Evolutionary conservation across 495 filamentous ascomycete species (phyloP), one percentile per base, ranked within the genome.

Genomic region (Tuber melanosporum): DNA sequence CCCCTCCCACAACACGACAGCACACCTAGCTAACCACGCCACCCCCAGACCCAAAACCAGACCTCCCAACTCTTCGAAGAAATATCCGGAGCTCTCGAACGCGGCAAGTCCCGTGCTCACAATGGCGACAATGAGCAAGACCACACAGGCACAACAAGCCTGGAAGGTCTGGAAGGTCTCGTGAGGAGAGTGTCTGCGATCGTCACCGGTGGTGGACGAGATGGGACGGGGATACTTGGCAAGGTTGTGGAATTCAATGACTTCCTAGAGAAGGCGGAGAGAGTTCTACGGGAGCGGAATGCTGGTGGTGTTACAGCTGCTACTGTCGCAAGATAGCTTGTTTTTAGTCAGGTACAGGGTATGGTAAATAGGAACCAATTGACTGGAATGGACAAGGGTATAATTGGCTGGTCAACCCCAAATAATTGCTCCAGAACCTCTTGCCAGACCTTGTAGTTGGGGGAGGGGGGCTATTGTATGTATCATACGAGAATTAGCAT

Each of bases 191-290:
- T 83, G 43, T 75, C 74, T 12, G 26, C 36, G 7, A 69, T 73
- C 15, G 81, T 83, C 32, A 83, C 81, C 22, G 81, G 81, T 8
- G 78, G 81, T 19, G 77, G 72, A 36, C 52, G 73, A 1, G 74
- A 75, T 43, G 81, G 81, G 46, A 76, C 76, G 41, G 81, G 81
- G 39, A 45, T 81, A 3, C 71, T 83, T 39, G 78, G 75, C 17
- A 78, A 71, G 22, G 78, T 81, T 22, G 66, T 78, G n/a, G 81
- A 80, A 45, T 83, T 83, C 36, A 83, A 83, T 62, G 73, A 44
- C 41, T 80, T 78, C 71, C 70, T 83, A 22, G 81, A 83, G 72
- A 76, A 74, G 22, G 73, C 77, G 3, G 81, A 83, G 70, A 74
- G 70, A 20, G 74, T 73, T 8, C 22, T 83, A 32, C 73, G 73